A percentile compares a stretch with the other conserved stretches of the same genome.
phyloP scores from a whole-genome alignment of 441 rosid species.

The Populus hybrid region DNA sequence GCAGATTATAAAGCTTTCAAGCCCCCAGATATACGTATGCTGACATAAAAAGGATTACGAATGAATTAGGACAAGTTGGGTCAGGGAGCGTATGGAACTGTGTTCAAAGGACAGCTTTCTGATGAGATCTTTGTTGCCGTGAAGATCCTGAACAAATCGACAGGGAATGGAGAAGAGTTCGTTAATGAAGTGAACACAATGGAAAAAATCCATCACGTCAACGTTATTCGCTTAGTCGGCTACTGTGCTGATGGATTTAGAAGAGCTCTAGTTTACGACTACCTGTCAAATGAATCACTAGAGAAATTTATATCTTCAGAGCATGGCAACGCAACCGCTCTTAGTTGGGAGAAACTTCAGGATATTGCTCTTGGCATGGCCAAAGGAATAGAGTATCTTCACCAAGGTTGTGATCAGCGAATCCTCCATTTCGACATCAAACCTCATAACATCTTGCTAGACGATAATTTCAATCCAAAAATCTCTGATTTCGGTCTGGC shows the following conservation, averaged over 20 bases:
- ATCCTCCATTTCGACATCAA: conserved; percentile 35
- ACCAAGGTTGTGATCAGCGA: conserved; percentile 30
- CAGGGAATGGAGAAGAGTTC: conserved; percentile 27
- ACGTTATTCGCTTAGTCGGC: conserved; percentile 30
- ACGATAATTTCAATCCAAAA: conserved; percentile 24
- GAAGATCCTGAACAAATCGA: conserved; percentile 21
- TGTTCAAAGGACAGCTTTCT: conserved; percentile 33
- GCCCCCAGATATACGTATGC: conserved; percentile 30
- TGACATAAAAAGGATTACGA: conserved; percentile 32
- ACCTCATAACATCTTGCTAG: conserved; percentile 28
- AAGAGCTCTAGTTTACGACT: conserved; percentile 31
- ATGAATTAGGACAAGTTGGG: conserved; percentile 26
- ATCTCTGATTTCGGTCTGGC: conserved; percentile 29
- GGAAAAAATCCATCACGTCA: conserved; percentile 29
- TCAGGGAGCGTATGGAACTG: conserved; percentile 35
- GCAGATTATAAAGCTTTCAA: conserved; percentile 32
- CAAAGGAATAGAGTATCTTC: conserved; percentile 32
- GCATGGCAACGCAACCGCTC: neutral
- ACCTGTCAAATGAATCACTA: conserved; percentile 15
- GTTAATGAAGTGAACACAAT: conserved; percentile 28
- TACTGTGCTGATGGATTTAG: conserved; percentile 32
- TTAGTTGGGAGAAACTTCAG: conserved; percentile 24
- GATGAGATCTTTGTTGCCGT: conserved; percentile 29
- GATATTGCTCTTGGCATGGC: conserved; percentile 26
- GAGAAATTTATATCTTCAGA: conserved; percentile 23